These are phyloP conservation scores for Hypomontagnella submonticulosa DNA, from an alignment of 495 filamentous ascomycete genomes.

Conservation along the genomic window DNA sequence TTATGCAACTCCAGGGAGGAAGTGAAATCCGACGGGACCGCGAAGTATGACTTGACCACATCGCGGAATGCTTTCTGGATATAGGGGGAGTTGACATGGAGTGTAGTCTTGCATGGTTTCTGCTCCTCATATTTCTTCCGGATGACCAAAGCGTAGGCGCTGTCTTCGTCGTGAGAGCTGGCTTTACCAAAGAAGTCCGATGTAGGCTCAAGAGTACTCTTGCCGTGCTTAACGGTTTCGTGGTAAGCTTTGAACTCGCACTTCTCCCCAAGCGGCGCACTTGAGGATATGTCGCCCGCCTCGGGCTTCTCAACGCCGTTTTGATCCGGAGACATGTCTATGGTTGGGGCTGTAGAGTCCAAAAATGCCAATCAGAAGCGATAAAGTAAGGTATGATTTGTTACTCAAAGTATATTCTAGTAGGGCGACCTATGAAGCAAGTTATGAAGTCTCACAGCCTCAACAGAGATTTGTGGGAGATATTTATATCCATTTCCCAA, in stretches of 20 bases:
- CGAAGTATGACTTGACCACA: constrained; percentile 54
- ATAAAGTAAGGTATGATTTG: too few relatives aligned
- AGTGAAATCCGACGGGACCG: constrained; percentile 50
- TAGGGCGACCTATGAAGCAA: too few relatives aligned
- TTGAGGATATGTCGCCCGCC: not conserved
- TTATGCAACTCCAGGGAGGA: constrained; percentile 44
- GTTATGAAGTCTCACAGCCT: too few relatives aligned
- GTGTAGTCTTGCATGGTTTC: constrained; percentile 44
- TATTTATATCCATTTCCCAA: too few relatives aligned
- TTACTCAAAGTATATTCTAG: too few relatives aligned
- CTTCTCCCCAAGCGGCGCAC: constrained; percentile 19
- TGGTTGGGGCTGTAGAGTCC: too few relatives aligned
- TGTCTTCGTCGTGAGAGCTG: constrained; percentile 29
- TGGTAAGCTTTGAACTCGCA: constrained; percentile 48
- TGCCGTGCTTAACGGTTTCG: constrained; percentile 37
- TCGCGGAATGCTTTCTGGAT: constrained; percentile 51
- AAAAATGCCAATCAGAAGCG: too few relatives aligned
- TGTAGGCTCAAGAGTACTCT: constrained; percentile 13
- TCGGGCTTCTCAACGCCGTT: not conserved
- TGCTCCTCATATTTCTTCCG: constrained; percentile 43
- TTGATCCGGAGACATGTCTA: constrained; percentile 3
- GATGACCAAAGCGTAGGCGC: constrained; percentile 52
- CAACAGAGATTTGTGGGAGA: too few relatives aligned
- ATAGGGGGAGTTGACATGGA: constrained; percentile 58
- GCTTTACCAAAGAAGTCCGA: constrained; percentile 35